A percentile compares a stretch with the other conserved stretches of the same genome.
Evolutionary conservation across 352 stramenopile genomes (phyloP).

Genomic region (Phytophthora boehmeriae): DNA sequence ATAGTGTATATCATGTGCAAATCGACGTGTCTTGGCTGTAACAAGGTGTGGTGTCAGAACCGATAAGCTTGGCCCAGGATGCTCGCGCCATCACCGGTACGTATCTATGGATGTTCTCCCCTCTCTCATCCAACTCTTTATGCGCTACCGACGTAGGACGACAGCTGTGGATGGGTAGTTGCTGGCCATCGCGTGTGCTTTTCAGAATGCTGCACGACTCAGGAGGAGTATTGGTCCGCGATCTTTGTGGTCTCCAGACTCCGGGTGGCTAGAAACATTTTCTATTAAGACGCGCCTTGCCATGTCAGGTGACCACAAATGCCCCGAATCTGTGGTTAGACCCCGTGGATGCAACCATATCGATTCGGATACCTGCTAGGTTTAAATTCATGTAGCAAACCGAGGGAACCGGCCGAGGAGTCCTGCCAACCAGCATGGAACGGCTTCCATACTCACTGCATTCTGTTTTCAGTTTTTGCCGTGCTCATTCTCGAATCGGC

Average conservation of each 20-base stretch:
- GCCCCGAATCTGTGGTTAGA: background rate
- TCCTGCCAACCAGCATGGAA: background rate
- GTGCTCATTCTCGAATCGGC: conserved; percentile 31
- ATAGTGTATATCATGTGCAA: conserved; percentile 18
- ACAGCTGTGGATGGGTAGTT: background rate
- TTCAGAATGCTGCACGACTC: no score
- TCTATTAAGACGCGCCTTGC: background rate
- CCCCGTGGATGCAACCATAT: background rate
- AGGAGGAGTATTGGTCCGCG: background rate
- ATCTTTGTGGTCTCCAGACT: background rate
- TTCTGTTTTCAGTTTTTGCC: background rate
- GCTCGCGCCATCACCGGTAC: conserved; percentile 32
- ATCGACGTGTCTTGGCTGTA: conserved; percentile 16
- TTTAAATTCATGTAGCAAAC: conserved; percentile 14
- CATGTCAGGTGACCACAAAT: background rate
- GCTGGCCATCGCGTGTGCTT: background rate
- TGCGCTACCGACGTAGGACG: conserved; percentile 1
- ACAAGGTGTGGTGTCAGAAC: conserved; percentile 4
- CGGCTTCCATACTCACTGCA: background rate
- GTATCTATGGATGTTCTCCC: conserved; percentile 1
- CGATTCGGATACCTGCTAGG: background rate
- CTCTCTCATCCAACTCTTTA: conserved; percentile 20
- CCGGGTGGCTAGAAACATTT: background rate
- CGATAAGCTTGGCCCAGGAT: background rate
- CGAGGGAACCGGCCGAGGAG: conserved; percentile 14